These are phyloP conservation scores for Lipomyces sp. DNA, from an alignment of 805 yeast species.

Conservation along the genomic window DNA sequence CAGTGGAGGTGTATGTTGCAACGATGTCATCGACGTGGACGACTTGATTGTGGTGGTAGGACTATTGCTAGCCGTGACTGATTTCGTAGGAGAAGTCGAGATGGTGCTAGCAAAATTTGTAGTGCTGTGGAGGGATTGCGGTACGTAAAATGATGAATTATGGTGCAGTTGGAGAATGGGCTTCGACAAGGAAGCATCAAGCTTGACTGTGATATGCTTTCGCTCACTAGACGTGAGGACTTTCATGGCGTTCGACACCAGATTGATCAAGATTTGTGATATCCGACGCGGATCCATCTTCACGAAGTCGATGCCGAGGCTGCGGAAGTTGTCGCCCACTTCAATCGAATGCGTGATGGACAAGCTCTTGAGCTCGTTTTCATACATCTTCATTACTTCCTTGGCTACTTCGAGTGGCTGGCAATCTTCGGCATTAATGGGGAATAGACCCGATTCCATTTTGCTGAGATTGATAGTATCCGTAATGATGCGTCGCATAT, in stretches of 20 bases:
- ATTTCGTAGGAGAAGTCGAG: slow-evolving; percentile 18
- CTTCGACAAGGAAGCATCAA: slow-evolving; percentile 30
- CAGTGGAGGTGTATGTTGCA: background rate
- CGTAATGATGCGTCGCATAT: slow-evolving; percentile 53
- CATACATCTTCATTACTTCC: slow-evolving; percentile 80
- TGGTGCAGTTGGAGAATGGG: slow-evolving; percentile 25
- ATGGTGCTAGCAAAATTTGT: slow-evolving; percentile 5
- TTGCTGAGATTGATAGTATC: slow-evolving; percentile 72
- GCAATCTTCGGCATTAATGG: slow-evolving; percentile 30
- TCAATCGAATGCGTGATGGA: slow-evolving; percentile 66
- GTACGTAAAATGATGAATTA: slow-evolving; percentile 25
- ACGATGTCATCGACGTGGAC: slow-evolving; percentile 4
- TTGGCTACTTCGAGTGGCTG: slow-evolving; percentile 30
- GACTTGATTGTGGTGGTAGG: background rate
- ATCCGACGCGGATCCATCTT: slow-evolving; percentile 91
- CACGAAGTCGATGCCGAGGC: slow-evolving; percentile 48
- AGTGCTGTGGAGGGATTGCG: slow-evolving; percentile 7
- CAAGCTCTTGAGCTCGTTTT: slow-evolving; percentile 76
- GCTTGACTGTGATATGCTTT: slow-evolving; percentile 49
- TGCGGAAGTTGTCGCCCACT: slow-evolving; percentile 43
- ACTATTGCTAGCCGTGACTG: background rate
- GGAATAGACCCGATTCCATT: slow-evolving; percentile 35
- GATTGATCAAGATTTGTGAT: slow-evolving; percentile 88
- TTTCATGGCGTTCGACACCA: slow-evolving; percentile 87
- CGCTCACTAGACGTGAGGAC: slow-evolving; percentile 88